Base-by-base conservation (phyloP, 2,329 filamentous ascomycete genomes). In the Venturia asperata region DNA sequence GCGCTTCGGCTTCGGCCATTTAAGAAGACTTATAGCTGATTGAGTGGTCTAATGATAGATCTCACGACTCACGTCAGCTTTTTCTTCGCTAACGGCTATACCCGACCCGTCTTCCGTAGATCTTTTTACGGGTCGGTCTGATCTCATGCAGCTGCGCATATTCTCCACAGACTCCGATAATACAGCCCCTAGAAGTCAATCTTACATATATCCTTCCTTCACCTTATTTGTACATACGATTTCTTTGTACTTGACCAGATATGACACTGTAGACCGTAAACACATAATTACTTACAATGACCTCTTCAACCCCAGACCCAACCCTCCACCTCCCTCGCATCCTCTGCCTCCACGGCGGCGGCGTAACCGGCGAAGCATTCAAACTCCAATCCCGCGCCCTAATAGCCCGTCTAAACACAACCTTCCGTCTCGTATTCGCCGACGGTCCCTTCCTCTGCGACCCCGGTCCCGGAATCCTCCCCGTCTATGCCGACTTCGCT, bases 271-370 rank as follows among this genome's bases (percentile, higher is more conserved):
- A 58, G 52, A 58, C 30, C 4, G 6, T 37, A 34, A 4, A 13
- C n/a, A 58, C 9, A 9, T 5, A 37, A 9, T 9, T 1, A 61
- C 30, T 13, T 11, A 39, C 24, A 3, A 61, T 61, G 39, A 39
- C 60, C 60, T 61, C 60, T 5, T 17, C 60, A 17, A 61, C 37
- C 37, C 60, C 60, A 3, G 64, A 66, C 30, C 70, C 55, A 17
- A 58, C 64, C 13, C 72, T 80, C 49, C 67, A 73, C 66, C 77
- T 81, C 37, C 88, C 88, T 3, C 86, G 89, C 66, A 85, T 92
- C 69, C 86, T 92, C 69, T 92, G 88, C 76, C 85, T 92, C n/a
- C 89, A 92, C 74, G 89, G 89, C 72, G 89, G 89, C 70, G 89
- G 89, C 67, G 85, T 87, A 68, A 91, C 88, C 71, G 86, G 82